Evolutionary conservation across 192 early-diverging fungal genomes (phyloP).

Genomic region (Backusella mclennaniae): DNA sequence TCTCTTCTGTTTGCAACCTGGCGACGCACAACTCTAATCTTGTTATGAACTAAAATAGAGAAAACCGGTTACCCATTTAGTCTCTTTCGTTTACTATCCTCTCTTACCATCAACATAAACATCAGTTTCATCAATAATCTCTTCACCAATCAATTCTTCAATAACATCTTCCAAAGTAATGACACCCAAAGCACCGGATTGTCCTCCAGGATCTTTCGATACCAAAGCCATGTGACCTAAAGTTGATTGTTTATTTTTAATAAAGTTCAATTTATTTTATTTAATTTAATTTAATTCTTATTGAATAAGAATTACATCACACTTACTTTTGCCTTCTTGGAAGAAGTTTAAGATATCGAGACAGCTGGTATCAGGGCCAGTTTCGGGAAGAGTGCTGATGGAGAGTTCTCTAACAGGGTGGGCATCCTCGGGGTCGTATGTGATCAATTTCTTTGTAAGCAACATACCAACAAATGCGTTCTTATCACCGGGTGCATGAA

Average conservation of each 20-base stretch:
- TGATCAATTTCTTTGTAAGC: slow-evolving; percentile 72
- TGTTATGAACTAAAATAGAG: slow-evolving; percentile 43
- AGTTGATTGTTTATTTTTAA: neutral
- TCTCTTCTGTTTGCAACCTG: slow-evolving; percentile 23
- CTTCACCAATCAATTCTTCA: slow-evolving; percentile 79
- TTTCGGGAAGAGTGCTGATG: slow-evolving; percentile 51
- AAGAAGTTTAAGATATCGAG: slow-evolving; percentile 82
- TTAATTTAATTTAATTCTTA: neutral
- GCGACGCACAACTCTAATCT: slow-evolving; percentile 56
- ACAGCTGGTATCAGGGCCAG: slow-evolving; percentile 56
- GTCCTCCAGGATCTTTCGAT: slow-evolving; percentile 45
- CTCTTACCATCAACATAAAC: slow-evolving; percentile 25
- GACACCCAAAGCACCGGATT: slow-evolving; percentile 61
- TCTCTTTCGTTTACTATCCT: neutral
- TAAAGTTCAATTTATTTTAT: neutral
- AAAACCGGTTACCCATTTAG: neutral
- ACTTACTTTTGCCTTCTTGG: slow-evolving; percentile 71
- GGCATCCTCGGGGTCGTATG: slow-evolving; percentile 70
- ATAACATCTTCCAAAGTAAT: slow-evolving; percentile 84
- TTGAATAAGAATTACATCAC: neutral
- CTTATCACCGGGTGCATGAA: slow-evolving; percentile 58
- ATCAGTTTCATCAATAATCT: slow-evolving; percentile 30
- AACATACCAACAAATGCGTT: slow-evolving; percentile 75
- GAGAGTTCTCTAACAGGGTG: slow-evolving; percentile 60
- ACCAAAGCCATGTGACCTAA: slow-evolving; percentile 73